Percentiles rank a stretch among this genome's conserved stretches.
Evolutionary conservation across 1,284 basidiomycete species (phyloP).

Genomic region (Apiotrichum mycotoxinovorans): DNA sequence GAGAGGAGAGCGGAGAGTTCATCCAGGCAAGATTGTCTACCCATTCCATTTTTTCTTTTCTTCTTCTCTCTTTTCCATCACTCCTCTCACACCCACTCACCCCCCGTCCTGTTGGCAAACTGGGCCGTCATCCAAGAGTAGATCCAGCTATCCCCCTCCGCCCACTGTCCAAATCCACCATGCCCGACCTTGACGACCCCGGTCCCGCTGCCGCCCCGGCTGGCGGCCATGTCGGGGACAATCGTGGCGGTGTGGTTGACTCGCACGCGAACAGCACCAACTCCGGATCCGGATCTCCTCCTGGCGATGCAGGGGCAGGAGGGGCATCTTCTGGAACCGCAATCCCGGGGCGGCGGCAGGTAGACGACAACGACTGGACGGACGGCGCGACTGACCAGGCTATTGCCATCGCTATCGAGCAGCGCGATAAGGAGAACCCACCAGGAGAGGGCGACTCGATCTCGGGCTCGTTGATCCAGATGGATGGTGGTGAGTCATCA

Average conservation of each 20-base stretch:
- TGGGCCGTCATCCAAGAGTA: neutral
- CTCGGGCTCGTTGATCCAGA: slow-evolving; percentile 17
- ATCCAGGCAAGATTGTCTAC: no score
- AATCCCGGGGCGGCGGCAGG: no score
- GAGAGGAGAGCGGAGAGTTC: no score
- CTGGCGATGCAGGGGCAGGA: no score
- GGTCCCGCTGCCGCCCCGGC: neutral
- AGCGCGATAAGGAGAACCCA: slow-evolving; percentile 23
- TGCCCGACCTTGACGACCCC: slow-evolving; percentile 2
- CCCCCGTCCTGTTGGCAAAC: neutral
- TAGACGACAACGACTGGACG: slow-evolving; percentile 20
- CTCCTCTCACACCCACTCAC: neutral
- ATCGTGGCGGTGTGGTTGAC: neutral
- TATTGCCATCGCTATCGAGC: slow-evolving; percentile 20
- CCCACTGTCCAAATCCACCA: neutral
- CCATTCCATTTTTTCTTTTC: neutral
- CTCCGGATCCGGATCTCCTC: neutral
- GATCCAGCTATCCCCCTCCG: neutral
- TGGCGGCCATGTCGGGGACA: neutral
- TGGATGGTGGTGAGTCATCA: slow-evolving; percentile 16
- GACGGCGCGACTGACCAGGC: slow-evolving; percentile 25
- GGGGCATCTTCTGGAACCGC: neutral
- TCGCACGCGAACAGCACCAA: neutral
- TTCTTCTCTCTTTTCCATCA: neutral
- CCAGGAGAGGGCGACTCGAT: slow-evolving; percentile 22